These are phyloP conservation scores for Dichotomocladium elegans DNA, from an alignment of 371 early-diverging fungal genomes.

Conservation along the genomic window DNA sequence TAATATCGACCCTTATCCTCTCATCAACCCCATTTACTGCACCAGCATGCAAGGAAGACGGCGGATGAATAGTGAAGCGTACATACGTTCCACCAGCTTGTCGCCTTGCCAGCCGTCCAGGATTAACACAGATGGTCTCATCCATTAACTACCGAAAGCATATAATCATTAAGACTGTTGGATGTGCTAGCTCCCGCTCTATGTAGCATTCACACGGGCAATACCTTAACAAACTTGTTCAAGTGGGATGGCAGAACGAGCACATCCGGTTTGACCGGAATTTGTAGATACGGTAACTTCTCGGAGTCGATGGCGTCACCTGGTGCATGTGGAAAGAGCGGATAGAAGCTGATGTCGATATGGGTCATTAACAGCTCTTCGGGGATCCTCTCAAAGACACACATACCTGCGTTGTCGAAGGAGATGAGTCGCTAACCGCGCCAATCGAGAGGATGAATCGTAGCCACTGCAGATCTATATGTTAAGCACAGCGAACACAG, in stretches of 20 bases:
- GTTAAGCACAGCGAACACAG: neutral
- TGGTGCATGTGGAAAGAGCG: conserved; percentile 68
- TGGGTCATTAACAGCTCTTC: neutral
- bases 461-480: neutral
- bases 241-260: conserved; percentile 73
- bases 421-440: conserved; percentile 63
- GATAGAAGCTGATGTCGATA: conserved; percentile 59
- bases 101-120: conserved; percentile 66
- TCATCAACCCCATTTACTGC: conserved; percentile 28
- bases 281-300: conserved; percentile 40
- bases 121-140: conserved; percentile 75
- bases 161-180: neutral
- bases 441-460: conserved; percentile 53
- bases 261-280: conserved; percentile 70
- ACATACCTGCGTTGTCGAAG: conserved; percentile 72
- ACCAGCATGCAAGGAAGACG: conserved; percentile 16
- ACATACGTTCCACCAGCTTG: conserved; percentile 75
- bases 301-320: conserved; percentile 58
- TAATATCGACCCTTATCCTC: conserved; percentile 59
- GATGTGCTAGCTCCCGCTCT: neutral
- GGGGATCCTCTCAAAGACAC: too few species aligned
- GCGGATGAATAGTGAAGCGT: conserved; percentile 65
- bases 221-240: conserved; percentile 58
- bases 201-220: neutral
- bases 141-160: conserved; percentile 42